Evolutionary conservation across 345 rosid species (phyloP), one percentile per base, ranked within the genome.

Genomic region (Lumnitzera racemosa): DNA sequence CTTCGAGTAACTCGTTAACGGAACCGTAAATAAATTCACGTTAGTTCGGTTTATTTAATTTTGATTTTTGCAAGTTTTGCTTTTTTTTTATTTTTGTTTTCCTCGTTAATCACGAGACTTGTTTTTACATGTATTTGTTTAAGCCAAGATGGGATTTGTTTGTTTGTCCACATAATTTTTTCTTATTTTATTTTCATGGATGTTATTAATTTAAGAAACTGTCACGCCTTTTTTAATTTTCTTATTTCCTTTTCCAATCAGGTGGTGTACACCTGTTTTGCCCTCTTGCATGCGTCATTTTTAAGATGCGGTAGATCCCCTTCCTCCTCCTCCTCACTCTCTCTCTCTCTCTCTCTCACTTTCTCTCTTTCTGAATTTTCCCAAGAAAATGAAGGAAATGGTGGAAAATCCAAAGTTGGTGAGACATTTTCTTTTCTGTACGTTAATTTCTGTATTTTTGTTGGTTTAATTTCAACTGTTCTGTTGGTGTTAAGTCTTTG

Each of bases 331-430:
- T 24, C 46, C 61, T 47, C 50, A 16, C 60, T 27, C 58, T 55
- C 53, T 59, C 65, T 55, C 47, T 31, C 54, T 24, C 6, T 27
- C 54, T 55, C 53, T 11, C 64, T 3, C 47, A 50, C 12, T 43
- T 53, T 54, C 46, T 54, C 46, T 20, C 51, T 50, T 10, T 12
- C 16, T 54, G 52, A 58, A 29, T 53, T 71, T 68, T 56, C 67
- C 61, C 49, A 36, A 51, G 70, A 72, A 63, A 73, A 61, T 67
- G 52, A 70, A 56, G 76, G 80, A 76, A 56, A 70, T 61, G 79
- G 78, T 75, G 81, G 89, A 79, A 29, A 76, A 67, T 60, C 72
- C 85, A 56, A 83, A 79, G 82, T 25, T 76, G 82, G 89, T 78
- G 54, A 79, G 82, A 9, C 29, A 49, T 55, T 27, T 29, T 49